These are phyloP conservation scores for Trichoderma lentiforme DNA, from an alignment of 2,329 filamentous ascomycete species.

Conservation along the genomic window DNA sequence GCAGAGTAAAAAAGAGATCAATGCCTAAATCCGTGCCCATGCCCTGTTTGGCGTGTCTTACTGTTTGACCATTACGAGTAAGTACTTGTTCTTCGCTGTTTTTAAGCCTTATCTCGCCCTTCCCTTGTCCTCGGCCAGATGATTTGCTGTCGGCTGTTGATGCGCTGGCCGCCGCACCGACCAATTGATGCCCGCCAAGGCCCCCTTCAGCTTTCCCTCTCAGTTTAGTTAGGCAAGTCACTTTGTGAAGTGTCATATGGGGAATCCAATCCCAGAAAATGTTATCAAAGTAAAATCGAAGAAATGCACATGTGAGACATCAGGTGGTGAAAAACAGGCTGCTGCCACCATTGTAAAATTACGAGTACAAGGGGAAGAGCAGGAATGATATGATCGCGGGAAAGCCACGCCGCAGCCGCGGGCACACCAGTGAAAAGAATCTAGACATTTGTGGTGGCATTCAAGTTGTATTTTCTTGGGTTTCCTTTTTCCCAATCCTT, in stretches of 20 bases:
- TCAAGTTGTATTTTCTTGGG: too few relatives aligned
- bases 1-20: neutral
- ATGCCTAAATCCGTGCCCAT: neutral
- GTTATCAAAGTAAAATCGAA: neutral
- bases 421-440: neutral
- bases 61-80: neutral
- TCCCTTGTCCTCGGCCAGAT: neutral
- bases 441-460: neutral
- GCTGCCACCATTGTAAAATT: neutral
- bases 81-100: neutral
- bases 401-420: slow-evolving; percentile 10
- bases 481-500: neutral
- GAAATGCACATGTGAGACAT: neutral
- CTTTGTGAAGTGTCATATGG: neutral
- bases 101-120: neutral
- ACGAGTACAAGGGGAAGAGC: neutral
- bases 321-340: neutral
- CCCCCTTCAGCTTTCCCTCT: neutral
- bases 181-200: slow-evolving; percentile 10
- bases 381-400: neutral
- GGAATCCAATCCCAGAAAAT: neutral
- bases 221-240: neutral
- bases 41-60: neutral
- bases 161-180: slow-evolving; percentile 3
- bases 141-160: slow-evolving; percentile 3